Percentiles rank a stretch among this genome's conserved stretches.
Conservation (phyloP, 2,329 filamentous ascomycete genomes). For the Fusarium stilboides region DNA sequence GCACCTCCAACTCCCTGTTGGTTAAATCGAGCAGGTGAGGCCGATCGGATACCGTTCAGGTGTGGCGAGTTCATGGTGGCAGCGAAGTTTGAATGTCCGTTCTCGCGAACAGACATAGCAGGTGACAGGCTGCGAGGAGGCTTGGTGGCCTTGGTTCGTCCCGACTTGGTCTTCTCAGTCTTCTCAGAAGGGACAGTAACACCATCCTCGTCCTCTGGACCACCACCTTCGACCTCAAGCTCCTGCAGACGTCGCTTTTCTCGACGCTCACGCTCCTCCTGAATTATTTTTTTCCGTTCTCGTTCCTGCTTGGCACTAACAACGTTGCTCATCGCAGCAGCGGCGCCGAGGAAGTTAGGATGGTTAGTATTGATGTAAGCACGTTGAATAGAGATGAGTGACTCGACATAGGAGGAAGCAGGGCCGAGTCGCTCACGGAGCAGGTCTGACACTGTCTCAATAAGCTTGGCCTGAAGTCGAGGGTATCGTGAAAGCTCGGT, state of each 20-base stretch:
- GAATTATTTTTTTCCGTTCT: slow-evolving; percentile 83
- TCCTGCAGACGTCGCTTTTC: slow-evolving; percentile 89
- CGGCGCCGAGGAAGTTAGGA: slow-evolving; percentile 96
- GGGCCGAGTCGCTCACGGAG: slow-evolving; percentile 93
- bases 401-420: slow-evolving; percentile 92
- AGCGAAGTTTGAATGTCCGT: slow-evolving; percentile 72
- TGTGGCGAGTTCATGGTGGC: slow-evolving; percentile 65
- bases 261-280: slow-evolving; percentile 88
- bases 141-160: slow-evolving; percentile 53
- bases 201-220: slow-evolving; percentile 73
- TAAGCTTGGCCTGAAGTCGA: slow-evolving; percentile 93
- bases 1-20: slow-evolving; percentile 73
- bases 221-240: slow-evolving; percentile 82
- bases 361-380: slow-evolving; percentile 99
- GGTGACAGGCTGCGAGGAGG: slow-evolving; percentile 86
- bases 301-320: slow-evolving; percentile 95
- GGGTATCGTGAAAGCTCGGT: slow-evolving; percentile 94
- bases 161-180: slow-evolving; percentile 63
- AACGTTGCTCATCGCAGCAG: slow-evolving; percentile 97
- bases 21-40: slow-evolving; percentile 65
- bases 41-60: slow-evolving; percentile 67
- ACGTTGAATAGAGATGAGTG: slow-evolving; percentile 95
- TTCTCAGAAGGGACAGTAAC: slow-evolving; percentile 61
- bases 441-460: slow-evolving; percentile 97
- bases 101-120: slow-evolving; percentile 74